Percentiles rank a stretch among this genome's conserved stretches.
Conservation (phyloP, 2,329 filamentous ascomycete genomes). For the Claviceps sp. region DNA sequence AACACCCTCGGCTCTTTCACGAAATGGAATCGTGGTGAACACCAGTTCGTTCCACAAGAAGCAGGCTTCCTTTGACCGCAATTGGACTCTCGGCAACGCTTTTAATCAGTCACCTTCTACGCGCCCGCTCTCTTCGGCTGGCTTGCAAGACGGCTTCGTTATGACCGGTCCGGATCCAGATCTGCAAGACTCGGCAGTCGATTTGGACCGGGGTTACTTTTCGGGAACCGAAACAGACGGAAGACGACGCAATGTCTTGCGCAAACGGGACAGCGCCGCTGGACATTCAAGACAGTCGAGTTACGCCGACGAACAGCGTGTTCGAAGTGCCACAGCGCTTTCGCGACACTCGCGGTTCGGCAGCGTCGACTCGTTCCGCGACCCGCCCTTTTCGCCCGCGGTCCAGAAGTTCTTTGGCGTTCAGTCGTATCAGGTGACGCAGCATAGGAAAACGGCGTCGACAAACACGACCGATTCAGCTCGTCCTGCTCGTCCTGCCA, state of each 20-base stretch:
- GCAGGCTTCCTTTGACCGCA: conserved; percentile 55
- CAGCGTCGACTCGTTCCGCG: conserved; percentile 62
- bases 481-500: conserved; percentile 36
- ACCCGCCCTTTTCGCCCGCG: conserved; percentile 46
- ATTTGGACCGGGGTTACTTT: conserved; percentile 83
- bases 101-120: conserved; percentile 21
- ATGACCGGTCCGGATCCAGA: conserved; percentile 23
- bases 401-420: conserved; percentile 58
- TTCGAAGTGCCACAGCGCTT: conserved; percentile 50
- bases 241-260: conserved; percentile 63
- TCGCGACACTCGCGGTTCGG: conserved; percentile 66
- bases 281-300: conserved; percentile 59
- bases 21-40: conserved; percentile 29
- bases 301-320: conserved; percentile 59
- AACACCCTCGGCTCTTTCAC: conserved; percentile 25
- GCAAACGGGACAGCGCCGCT: conserved; percentile 53
- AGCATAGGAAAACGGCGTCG: conserved; percentile 48
- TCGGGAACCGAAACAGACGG: conserved; percentile 76
- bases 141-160: conserved; percentile 30
- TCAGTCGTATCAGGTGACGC: conserved; percentile 15
- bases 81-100: conserved; percentile 51
- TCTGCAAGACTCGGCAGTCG: conserved; percentile 36
- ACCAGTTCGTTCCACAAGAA: conserved; percentile 40
- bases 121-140: conserved; percentile 40
- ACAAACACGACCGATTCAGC: conserved; percentile 42